Base-by-base conservation (phyloP, 306 rosid species). In the Notholithocarpus densiflorus region DNA sequence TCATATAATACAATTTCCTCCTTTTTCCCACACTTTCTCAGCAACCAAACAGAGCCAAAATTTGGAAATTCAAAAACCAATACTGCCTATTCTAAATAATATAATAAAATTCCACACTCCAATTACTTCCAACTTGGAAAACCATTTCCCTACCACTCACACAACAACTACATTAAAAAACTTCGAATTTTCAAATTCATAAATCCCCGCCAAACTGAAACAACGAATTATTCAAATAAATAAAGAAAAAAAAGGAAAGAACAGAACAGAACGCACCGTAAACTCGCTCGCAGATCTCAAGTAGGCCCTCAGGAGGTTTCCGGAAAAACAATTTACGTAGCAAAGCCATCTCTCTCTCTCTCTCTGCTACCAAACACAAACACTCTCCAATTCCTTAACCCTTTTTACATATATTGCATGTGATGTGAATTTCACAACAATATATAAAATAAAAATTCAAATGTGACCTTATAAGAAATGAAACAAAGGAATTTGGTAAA, bases 271-370 rank as follows among this genome's bases (percentile, higher is more conserved):
- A 73, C 68, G 84, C 82, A 94, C 98, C 97, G 74, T 92, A 92
- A 77, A 94, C 97, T 81, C 97, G 75, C 71, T 92, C 98, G 53
- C 89, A 88, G 82, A 92, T 88, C 93, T 94, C 98, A 82, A 94
- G 89, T 18, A 94, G 87, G 11, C 97, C 98, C 71, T 94, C 98
- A 13, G 97, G 97, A 1, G 98, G 97, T 72, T 92, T 94, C 52
- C 98, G 89, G 65, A 85, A 94, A 89, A 92, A 94, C 89, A 92
- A 86, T 85, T 87, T 92, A 57, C 98, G 97, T 56, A 92, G 82
- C 90, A 91, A 73, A 60, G 97, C 92, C 92, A 87, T 85, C 51
- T 87, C 88, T 34, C 78, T 51, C 12, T 45, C 6, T 59, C 55
- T 68, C 51, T 29, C 48, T 68, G 19, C 48, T 15, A 65, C n/a